phyloP scores from a whole-genome alignment of 441 rosid genomes.

The Metrosideros polymorpha region DNA sequence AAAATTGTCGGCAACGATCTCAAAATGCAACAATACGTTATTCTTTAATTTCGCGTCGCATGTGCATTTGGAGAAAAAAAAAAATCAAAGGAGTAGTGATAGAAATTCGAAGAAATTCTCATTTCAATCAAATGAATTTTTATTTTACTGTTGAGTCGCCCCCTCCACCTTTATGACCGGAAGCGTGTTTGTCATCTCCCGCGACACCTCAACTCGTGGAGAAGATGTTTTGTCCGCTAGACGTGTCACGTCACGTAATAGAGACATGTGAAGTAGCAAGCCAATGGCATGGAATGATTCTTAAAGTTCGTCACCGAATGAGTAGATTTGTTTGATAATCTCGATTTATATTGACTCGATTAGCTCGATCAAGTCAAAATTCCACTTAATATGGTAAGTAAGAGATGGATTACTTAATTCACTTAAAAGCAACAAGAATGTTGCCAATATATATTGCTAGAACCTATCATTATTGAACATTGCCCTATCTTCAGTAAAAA shows the following conservation, averaged over 20 bases:
- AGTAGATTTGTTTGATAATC: background rate
- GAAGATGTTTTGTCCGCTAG: background rate
- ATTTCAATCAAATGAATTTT: too few species aligned
- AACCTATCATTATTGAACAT: background rate
- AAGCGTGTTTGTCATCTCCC: background rate
- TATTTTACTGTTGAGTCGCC: too few species aligned
- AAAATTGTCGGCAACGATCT: fast-evolving
- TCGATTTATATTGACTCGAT: background rate
- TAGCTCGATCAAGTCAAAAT: background rate
- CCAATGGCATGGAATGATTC: fast-evolving
- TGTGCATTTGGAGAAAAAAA: background rate
- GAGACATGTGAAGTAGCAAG: background rate
- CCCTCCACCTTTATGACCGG: background rate
- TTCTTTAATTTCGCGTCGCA: background rate
- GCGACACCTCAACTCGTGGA: background rate
- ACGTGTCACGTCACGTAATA: background rate
- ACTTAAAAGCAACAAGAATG: background rate
- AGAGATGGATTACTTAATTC: background rate
- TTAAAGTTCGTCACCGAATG: background rate
- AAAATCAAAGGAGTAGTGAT: fast-evolving
- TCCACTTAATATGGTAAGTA: background rate
- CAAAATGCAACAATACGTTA: fast-evolving
- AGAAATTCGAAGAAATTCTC: fast-evolving
- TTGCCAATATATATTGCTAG: background rate
- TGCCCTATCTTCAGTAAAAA: background rate